Conservation (phyloP, 2,329 filamentous ascomycete species). For the Cordyceps cicadae region DNA sequence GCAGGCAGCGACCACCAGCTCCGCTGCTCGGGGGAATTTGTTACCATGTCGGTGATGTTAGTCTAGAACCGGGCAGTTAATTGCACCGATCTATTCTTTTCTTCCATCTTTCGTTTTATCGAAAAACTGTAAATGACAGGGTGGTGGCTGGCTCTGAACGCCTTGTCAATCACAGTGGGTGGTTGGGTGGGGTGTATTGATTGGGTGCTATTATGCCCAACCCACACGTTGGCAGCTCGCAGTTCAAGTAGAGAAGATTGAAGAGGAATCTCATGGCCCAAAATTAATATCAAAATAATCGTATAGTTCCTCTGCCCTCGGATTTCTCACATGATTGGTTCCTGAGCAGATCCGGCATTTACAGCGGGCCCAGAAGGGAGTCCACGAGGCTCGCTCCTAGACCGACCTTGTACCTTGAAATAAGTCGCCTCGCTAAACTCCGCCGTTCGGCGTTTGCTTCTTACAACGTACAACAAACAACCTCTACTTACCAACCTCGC, state of each 20-base stretch:
- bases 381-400: not conserved
- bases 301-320: too few species aligned
- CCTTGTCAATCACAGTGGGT: too few species aligned
- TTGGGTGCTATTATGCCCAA: too few species aligned
- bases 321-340: too few species aligned
- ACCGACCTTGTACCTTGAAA: not conserved
- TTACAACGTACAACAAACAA: not conserved
- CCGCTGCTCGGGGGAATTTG: not conserved
- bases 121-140: not conserved
- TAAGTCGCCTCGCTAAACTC: not conserved
- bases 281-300: too few species aligned
- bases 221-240: too few species aligned
- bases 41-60: not conserved
- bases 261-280: too few species aligned
- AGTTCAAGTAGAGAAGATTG: not conserved
- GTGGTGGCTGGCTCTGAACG: not conserved
- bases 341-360: not conserved
- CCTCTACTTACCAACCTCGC: not conserved
- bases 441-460: slow-evolving; percentile 1
- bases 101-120: not conserved
- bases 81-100: not conserved
- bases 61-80: not conserved
- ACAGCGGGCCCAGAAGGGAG: not conserved
- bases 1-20: not conserved
- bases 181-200: too few species aligned